phyloP scores from a whole-genome alignment of 176 grass and related monocot species.

The Ensete ventricosum region DNA sequence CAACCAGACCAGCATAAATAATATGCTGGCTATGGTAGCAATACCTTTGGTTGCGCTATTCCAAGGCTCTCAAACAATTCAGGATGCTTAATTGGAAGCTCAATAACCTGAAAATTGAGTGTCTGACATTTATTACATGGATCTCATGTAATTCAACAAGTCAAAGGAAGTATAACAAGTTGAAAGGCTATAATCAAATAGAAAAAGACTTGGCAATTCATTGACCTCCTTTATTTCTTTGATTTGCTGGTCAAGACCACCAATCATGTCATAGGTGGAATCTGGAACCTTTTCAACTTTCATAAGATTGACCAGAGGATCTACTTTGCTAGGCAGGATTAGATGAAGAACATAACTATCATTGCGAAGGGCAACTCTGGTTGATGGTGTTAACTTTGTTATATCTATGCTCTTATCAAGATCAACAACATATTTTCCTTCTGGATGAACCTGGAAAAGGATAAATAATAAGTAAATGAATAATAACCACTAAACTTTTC shows the following conservation, averaged over 20 bases:
- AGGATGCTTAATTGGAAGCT: constrained; percentile 97
- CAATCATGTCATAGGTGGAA: constrained; percentile 99
- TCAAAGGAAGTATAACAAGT: not conserved
- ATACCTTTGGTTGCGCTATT: constrained; percentile 97
- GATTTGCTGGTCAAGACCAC: constrained; percentile 98
- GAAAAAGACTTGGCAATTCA: constrained; percentile 4
- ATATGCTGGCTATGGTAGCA: not conserved
- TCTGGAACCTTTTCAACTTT: constrained; percentile 99
- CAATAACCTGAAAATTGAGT: constrained; percentile 68
- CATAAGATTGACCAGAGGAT: constrained; percentile 97
- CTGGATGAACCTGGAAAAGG: constrained; percentile 79
- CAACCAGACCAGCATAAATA: not conserved
- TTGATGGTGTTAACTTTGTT: constrained; percentile 92
- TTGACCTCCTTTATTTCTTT: constrained; percentile 98
- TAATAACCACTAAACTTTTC: not conserved
- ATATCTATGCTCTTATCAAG: constrained; percentile 97
- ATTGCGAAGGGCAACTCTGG: constrained; percentile 94
- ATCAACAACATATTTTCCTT: constrained; percentile 98
- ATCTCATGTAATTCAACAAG: not conserved
- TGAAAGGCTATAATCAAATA: not conserved
- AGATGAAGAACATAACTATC: constrained; percentile 96
- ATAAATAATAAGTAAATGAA: not conserved
- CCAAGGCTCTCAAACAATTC: constrained; percentile 97
- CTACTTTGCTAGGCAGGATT: constrained; percentile 90
- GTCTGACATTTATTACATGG: not conserved